A percentile compares a stretch with the other conserved stretches of the same genome.
These are phyloP conservation scores for Phytophthora uliginosa DNA, from an alignment of 352 stramenopile species.

Conservation along the genomic window DNA sequence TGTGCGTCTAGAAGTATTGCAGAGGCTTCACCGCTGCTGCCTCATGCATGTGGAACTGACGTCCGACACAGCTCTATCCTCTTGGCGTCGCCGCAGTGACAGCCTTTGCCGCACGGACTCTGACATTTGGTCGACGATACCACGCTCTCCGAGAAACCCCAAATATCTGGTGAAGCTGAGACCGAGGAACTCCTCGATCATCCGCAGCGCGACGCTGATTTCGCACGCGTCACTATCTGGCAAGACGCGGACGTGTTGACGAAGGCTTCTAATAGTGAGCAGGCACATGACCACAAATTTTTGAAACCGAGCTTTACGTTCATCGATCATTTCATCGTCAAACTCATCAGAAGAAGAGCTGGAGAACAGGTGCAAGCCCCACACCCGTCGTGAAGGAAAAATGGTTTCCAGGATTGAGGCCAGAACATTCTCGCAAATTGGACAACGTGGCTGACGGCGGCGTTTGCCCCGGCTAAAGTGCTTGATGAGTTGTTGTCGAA, in stretches of 20 bases:
- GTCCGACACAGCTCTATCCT: constrained; percentile 24
- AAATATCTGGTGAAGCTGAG: constrained; percentile 77
- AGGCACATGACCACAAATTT: constrained; percentile 67
- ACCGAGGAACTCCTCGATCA: constrained; percentile 81
- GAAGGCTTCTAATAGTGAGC: constrained; percentile 63
- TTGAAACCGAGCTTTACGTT: constrained; percentile 65
- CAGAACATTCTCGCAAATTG: constrained; percentile 77
- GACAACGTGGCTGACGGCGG: constrained; percentile 36
- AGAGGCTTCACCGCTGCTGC: constrained; percentile 15
- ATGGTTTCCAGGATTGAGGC: constrained; percentile 52
- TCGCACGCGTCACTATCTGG: constrained; percentile 58
- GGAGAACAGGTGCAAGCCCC: constrained; percentile 41
- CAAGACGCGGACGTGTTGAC: constrained; percentile 70
- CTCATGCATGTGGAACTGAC: constrained; percentile 8
- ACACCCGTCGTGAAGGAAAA: constrained; percentile 66
- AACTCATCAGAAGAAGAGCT: constrained; percentile 17
- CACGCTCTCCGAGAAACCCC: constrained; percentile 72
- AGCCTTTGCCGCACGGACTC: constrained; percentile 22
- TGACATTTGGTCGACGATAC: constrained; percentile 49
- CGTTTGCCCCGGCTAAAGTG: constrained; percentile 57
- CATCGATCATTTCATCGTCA: constrained; percentile 45
- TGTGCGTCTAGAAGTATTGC: background rate
- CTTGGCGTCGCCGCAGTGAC: constrained; percentile 16
- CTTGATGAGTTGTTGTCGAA: constrained; percentile 73
- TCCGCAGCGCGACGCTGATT: constrained; percentile 55